Base-by-base conservation (phyloP, 768 basidiomycete species). In the Suillus discolor region DNA sequence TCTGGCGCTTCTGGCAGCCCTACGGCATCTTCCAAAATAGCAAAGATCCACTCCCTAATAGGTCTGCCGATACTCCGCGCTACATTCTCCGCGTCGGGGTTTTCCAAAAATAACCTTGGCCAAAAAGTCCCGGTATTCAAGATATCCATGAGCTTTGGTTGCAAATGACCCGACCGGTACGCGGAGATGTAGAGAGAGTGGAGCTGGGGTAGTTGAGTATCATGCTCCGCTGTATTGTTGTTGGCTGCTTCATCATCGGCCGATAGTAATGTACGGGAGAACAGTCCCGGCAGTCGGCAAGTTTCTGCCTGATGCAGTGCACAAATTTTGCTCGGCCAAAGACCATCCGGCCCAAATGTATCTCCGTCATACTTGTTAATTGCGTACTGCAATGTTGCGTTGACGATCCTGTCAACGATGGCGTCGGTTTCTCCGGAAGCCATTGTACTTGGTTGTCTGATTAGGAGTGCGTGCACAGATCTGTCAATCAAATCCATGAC, bases 401-500 rank as follows among this genome's bases (percentile, higher is more conserved):
- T 87, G 9, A 90, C 91, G 20, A 93, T 84, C 57, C 84, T 83
- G 61, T 93, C 89, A 38, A 89, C 81, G 51, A 92, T 84, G 15
- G 71, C 75, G 57, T 89, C 89, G 34, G 87, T 77, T 75, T 94
- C 91, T n/a, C 86, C 87, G 0, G 86, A 77, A 12, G 84, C 81
- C 72, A 90, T 76, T 63, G 65, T 72, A 3, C 81, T 80, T 18
- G 82, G 74, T 11, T 78, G 73, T 4, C 84, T 81, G 65, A 88
- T 79, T 28, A 91, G 77, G 7, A 93, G 80, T 1, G 84, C 77
- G 61, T 84, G 84, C 23, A 92, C 88, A 0, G 89, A 85, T 59
- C 84, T 81, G 66, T 88, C 88, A 64, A 93, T 92, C 67, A 93
- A 85, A 73, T 92, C 89, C 84, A 92, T 89, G 57, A 91, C 91